These are phyloP conservation scores for Xylaria sp. DNA, from an alignment of 2,329 filamentous ascomycete genomes.

Conservation along the genomic window DNA sequence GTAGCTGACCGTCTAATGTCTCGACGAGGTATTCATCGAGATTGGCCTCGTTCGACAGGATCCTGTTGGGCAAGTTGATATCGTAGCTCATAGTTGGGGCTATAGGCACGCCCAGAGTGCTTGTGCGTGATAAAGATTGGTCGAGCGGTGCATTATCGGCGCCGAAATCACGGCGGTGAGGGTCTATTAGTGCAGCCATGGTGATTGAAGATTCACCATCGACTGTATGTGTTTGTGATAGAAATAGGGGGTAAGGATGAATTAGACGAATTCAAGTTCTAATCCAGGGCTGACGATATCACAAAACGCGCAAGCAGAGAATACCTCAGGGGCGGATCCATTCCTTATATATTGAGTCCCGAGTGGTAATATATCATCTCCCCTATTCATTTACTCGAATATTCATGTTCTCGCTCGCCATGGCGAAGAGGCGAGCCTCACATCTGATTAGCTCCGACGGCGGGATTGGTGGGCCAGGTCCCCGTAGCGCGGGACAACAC, in stretches of 20 bases:
- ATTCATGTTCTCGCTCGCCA: conserved; percentile 7
- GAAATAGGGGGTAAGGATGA: not conserved
- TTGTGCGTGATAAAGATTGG: conserved; percentile 23
- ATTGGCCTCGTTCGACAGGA: conserved; percentile 68
- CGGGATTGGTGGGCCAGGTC: not conserved
- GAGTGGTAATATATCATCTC: not conserved
- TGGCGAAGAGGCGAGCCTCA: conserved; percentile 28
- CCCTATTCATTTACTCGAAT: not conserved
- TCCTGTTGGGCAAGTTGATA: conserved; percentile 72
- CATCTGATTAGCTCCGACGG: conserved; percentile 10
- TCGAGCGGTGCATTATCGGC: not conserved
- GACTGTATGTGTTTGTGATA: not conserved
- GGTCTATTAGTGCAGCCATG: conserved; percentile 22
- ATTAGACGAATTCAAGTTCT: not conserved
- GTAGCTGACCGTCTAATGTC: conserved; percentile 70
- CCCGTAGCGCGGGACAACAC: conserved; percentile 17
- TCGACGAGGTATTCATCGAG: conserved; percentile 75
- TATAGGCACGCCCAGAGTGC: conserved; percentile 23
- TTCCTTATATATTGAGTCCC: conserved; percentile 24
- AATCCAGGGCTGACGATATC: conserved; percentile 8
- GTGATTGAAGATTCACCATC: conserved; percentile 4
- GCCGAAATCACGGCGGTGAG: not conserved
- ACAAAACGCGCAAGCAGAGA: conserved; percentile 2
- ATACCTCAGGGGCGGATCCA: conserved; percentile 4
- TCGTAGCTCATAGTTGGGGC: conserved; percentile 33